Percentiles rank a stretch among this genome's conserved stretches.
phyloP scores from a whole-genome alignment of 1,284 basidiomycete genomes.

The Megacollybia platyphylla region DNA sequence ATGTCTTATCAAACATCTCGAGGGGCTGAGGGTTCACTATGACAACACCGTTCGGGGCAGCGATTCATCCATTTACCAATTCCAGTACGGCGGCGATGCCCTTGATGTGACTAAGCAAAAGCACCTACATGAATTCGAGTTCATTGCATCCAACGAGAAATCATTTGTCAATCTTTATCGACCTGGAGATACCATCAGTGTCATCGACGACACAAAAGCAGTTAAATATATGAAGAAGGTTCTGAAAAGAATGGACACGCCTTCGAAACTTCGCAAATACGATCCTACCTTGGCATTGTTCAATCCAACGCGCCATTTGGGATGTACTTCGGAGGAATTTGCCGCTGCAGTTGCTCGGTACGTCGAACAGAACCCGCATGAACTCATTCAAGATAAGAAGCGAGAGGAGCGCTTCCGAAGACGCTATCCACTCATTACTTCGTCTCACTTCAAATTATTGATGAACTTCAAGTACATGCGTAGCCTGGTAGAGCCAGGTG shows the following conservation, averaged over 20 bases:
- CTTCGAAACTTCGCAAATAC: conserved; percentile 38
- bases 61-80: conserved; percentile 90
- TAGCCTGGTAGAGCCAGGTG: conserved; percentile 91
- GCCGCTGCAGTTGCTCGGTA: conserved; percentile 77
- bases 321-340: conserved; percentile 89
- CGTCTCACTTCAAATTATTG: conserved; percentile 61
- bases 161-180: conserved; percentile 71
- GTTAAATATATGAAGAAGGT: conserved; percentile 81
- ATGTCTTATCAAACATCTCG: conserved; percentile 97
- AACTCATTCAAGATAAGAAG: conserved; percentile 56
- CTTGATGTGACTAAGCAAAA: conserved; percentile 96
- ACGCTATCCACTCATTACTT: conserved; percentile 26
- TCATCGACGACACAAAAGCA: conserved; percentile 63
- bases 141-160: conserved; percentile 80
- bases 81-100: conserved; percentile 94
- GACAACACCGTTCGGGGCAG: conserved; percentile 96
- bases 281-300: conserved; percentile 71
- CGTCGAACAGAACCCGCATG: conserved; percentile 66
- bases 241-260: conserved; percentile 55
- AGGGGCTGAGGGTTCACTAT: conserved; percentile 93
- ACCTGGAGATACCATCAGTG: conserved; percentile 46
- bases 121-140: conserved; percentile 87
- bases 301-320: conserved; percentile 74
- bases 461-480: conserved; percentile 91
- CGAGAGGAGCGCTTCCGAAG: conserved; percentile 17